Base-by-base conservation (phyloP, 495 filamentous ascomycete genomes). In the Astrocystis sublimbata region DNA sequence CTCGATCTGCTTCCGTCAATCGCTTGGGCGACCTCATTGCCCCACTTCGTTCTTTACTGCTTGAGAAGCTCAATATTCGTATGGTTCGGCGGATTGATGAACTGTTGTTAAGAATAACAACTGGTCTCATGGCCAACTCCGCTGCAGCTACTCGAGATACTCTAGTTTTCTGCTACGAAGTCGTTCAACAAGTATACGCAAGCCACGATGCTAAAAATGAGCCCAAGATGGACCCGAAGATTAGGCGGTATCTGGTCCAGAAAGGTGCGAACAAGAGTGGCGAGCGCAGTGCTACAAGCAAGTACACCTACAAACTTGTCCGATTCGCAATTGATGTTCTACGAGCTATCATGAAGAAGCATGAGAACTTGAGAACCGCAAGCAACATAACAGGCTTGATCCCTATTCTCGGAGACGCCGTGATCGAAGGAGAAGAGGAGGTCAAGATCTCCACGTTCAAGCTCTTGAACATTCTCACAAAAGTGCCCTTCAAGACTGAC, bases 41-140 rank as follows among this genome's bases (percentile, higher is more conserved):
- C 46, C 94, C 94, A 6, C 76, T 97, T 45, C 90, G 91, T 65
- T 72, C 83, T 6, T 78, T 98, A 4, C 77, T 98, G 21, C 79
- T 85, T 40, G 91, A 97, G 76, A 96, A 89, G 71, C 82, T 97
- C 63, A 88, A 89, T 65, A 73, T 90, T 1, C 88, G 83, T 59
- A 90, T 89, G 70, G 86, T 89, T 17, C 88, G 86, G 55, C 97
- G 97, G 78, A 86, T 96, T 58, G 96, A 98, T 65, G 92, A 96
- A 57, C 83, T 98, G 2, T 79, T 98, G 35, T 85, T 87, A 53
- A 86, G 96, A 58, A 91, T 98, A 49, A 86, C 88, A 7, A 83
- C 89, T 58, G 94, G 94, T 35, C 80, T 98, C 19, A 65, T 93
- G 57, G 85, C 87, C 47, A 98, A 98, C 65, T 81, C 87, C 8